These are phyloP conservation scores for Neopestalotiopsis clavispora DNA, from an alignment of 2,329 filamentous ascomycete species.

Conservation along the genomic window DNA sequence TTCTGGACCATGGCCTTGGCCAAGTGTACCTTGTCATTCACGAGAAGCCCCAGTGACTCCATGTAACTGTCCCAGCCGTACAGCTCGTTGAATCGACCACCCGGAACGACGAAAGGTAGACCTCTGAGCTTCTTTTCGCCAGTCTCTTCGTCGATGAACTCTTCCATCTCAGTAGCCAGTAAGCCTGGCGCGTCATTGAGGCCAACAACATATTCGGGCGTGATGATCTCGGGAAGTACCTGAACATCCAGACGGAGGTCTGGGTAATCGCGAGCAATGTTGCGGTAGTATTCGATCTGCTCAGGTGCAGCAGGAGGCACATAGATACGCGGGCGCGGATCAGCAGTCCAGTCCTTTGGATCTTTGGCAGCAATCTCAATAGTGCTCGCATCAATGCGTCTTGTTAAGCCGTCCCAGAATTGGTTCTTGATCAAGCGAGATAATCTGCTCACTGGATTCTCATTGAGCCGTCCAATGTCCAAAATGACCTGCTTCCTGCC, in stretches of 20 bases:
- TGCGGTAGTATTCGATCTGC: conserved; percentile 87
- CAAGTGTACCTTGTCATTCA: conserved; percentile 83
- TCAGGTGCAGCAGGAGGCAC: conserved; percentile 83
- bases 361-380: conserved; percentile 87
- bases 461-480: conserved; percentile 88
- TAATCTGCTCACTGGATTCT: conserved; percentile 91
- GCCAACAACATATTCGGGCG: conserved; percentile 78
- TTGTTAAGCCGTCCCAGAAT: conserved; percentile 92
- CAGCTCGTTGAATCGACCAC: conserved; percentile 95
- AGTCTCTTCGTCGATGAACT: conserved; percentile 68
- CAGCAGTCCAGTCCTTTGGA: conserved; percentile 92
- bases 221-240: conserved; percentile 76
- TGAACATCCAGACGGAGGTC: conserved; percentile 88
- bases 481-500: conserved; percentile 88
- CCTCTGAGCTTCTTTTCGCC: conserved; percentile 76
- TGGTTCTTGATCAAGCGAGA: conserved; percentile 85
- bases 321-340: conserved; percentile 91
- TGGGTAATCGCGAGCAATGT: conserved; percentile 77
- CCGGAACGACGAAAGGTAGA: conserved; percentile 94
- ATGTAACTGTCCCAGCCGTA: conserved; percentile 99
- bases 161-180: conserved; percentile 87
- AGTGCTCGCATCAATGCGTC: conserved; percentile 85
- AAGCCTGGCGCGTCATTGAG: conserved; percentile 89
- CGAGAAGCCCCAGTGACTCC: conserved; percentile 87
- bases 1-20: conserved; percentile 95